These are phyloP conservation scores for Knoxia roxburghii DNA, from an alignment of 257 asterid genomes.

Conservation along the genomic window DNA sequence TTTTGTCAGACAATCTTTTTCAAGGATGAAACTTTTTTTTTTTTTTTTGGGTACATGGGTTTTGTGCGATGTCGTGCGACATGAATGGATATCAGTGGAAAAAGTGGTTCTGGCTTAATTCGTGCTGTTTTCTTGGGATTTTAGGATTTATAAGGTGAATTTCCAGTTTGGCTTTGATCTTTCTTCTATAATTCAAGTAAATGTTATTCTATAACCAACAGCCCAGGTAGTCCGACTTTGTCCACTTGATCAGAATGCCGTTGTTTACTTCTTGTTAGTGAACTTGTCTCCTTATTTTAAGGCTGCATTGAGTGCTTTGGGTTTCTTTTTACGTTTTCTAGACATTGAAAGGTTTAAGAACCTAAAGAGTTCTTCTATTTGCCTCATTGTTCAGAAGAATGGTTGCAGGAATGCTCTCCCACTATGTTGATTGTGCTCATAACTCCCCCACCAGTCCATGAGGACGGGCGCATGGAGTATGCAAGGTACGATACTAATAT, in stretches of 20 bases:
- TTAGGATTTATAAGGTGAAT: not conserved
- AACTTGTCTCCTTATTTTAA: no score
- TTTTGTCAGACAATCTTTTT: not conserved
- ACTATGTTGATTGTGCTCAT: slow-evolving; percentile 59
- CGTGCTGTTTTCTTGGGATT: not conserved
- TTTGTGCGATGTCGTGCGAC: no score
- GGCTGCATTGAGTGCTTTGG: not conserved
- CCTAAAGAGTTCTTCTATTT: not conserved
- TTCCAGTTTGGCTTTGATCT: not conserved
- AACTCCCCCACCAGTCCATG: slow-evolving; percentile 86
- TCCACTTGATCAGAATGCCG: not conserved
- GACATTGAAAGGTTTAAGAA: not conserved
- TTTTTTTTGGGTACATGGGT: no score
- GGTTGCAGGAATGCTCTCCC: slow-evolving; percentile 53
- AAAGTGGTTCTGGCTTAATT: not conserved
- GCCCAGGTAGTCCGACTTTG: not conserved
- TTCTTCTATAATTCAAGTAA: not conserved
- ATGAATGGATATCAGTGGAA: no score
- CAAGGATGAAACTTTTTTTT: no score
- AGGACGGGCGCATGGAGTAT: slow-evolving; percentile 58
- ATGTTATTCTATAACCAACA: not conserved
- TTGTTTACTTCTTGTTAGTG: no score
- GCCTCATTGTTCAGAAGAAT: slow-evolving; percentile 16
- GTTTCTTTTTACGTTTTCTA: not conserved
- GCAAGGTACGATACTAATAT: slow-evolving; percentile 56